phyloP scores from a whole-genome alignment of 148 eudicot genomes.

The Rhododendron molle region DNA sequence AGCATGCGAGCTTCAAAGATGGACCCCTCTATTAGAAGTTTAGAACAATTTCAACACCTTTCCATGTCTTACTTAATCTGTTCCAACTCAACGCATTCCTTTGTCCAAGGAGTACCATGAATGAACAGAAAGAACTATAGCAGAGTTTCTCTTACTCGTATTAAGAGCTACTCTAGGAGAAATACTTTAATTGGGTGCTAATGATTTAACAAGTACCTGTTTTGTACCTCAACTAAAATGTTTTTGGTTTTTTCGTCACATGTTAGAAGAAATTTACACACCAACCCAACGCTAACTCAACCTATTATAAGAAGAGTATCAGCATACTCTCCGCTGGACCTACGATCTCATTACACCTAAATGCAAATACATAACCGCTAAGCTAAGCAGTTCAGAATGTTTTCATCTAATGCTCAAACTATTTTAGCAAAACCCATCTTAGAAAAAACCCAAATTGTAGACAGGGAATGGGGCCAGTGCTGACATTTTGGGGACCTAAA shows the following conservation, averaged over 20 bases:
- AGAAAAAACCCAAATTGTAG: neutral
- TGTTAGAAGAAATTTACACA: neutral
- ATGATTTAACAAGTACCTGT: neutral
- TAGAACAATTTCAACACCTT: neutral
- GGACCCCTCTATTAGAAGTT: neutral
- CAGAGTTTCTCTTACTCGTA: neutral
- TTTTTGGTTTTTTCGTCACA: neutral
- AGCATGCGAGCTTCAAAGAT: neutral
- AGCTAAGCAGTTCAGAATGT: neutral
- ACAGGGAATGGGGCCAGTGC: neutral
- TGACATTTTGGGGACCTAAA: too few species aligned
- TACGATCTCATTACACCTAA: neutral
- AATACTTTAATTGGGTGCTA: neutral
- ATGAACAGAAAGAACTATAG: neutral
- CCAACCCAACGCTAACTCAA: neutral
- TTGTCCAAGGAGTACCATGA: neutral
- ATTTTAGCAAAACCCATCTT: neutral
- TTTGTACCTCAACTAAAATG: neutral
- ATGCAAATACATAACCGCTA: neutral
- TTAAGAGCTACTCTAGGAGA: neutral
- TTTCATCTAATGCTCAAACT: neutral
- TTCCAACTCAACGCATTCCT: neutral
- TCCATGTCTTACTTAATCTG: neutral
- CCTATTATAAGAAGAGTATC: neutral
- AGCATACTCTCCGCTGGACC: neutral